A percentile compares a stretch with the other conserved stretches of the same genome.
phyloP scores from a whole-genome alignment of 139 green algal genomes.

The Dunaliella primolecta region DNA sequence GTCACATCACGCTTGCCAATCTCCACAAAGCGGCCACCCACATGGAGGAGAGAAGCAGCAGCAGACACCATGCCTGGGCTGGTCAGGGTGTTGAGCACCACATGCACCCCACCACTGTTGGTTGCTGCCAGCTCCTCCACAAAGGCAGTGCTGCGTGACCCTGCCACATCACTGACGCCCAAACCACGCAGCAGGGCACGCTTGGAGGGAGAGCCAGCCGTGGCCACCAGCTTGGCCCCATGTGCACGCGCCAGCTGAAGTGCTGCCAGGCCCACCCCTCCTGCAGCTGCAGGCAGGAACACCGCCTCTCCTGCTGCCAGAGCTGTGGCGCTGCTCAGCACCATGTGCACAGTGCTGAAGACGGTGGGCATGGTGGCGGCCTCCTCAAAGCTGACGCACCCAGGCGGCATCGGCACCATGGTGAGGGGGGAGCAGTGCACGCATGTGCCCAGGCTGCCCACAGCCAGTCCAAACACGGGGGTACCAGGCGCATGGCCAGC shows the following conservation, averaged over 20 bases:
- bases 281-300: slow-evolving; percentile 72
- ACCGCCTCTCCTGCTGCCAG: slow-evolving; percentile 40
- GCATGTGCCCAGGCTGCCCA: slow-evolving; percentile 64
- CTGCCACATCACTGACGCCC: slow-evolving; percentile 41
- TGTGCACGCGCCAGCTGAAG: slow-evolving; percentile 51
- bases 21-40: slow-evolving; percentile 70
- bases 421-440: slow-evolving; percentile 47
- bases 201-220: slow-evolving; percentile 71
- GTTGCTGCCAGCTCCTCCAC: slow-evolving; percentile 30
- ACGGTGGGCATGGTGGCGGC: slow-evolving; percentile 76
- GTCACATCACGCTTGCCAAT: slow-evolving; percentile 90
- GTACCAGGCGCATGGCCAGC: slow-evolving; percentile 35
- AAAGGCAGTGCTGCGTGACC: slow-evolving; percentile 42
- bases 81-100: slow-evolving; percentile 83
- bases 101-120: slow-evolving; percentile 29
- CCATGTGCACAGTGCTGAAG: slow-evolving; percentile 74
- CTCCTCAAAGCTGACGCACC: slow-evolving; percentile 58
- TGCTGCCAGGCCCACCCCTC: slow-evolving; percentile 75
- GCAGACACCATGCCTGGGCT: slow-evolving; percentile 76
- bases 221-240: slow-evolving; percentile 50
- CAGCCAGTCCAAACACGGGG: slow-evolving; percentile 75
- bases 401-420: slow-evolving; percentile 61
- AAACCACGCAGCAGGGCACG: slow-evolving; percentile 58
- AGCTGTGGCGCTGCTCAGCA: slow-evolving; percentile 38
- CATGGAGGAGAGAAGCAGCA: slow-evolving; percentile 51